A percentile compares a stretch with the other conserved stretches of the same genome.
These are phyloP conservation scores for Neocucurbitaria cava DNA, from an alignment of 2,329 filamentous ascomycete species.

Conservation along the genomic window DNA sequence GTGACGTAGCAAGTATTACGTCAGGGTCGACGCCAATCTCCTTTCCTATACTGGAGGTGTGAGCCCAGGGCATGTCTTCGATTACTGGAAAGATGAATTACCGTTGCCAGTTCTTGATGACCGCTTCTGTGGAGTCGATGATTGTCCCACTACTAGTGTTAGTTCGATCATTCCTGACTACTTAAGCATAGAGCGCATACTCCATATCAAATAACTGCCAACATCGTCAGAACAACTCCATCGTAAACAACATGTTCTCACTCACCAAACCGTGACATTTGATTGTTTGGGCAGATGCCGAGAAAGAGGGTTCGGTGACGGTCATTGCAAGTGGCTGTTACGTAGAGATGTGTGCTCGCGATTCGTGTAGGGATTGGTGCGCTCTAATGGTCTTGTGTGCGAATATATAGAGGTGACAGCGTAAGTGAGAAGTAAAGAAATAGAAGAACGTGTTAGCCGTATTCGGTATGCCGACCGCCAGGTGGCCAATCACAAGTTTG, in stretches of 20 bases:
- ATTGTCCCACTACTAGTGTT: constrained; percentile 69
- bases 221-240: constrained; percentile 12
- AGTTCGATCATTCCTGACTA: background rate
- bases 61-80: constrained; percentile 5
- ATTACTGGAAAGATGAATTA: constrained; percentile 49
- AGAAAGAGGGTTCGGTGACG: constrained; percentile 47
- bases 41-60: constrained; percentile 68
- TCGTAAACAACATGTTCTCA: background rate
- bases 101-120: constrained; percentile 79
- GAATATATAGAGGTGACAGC: background rate
- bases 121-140: constrained; percentile 79
- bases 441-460: constrained; percentile 10
- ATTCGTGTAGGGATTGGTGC: background rate
- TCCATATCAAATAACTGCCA: constrained; percentile 47
- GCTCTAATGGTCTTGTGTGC: background rate
- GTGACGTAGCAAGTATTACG: constrained; percentile 86
- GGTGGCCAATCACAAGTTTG: constrained; percentile 15
- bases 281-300: constrained; percentile 49
- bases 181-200: constrained; percentile 13
- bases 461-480: constrained; percentile 23
- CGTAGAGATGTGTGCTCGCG: background rate
- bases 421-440: constrained; percentile 1
- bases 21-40: constrained; percentile 86
- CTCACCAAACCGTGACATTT: constrained; percentile 54
- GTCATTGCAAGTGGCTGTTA: constrained; percentile 33